These are phyloP conservation scores for Venustampulla echinocandica DNA, from an alignment of 495 filamentous ascomycete genomes.

Conservation along the genomic window DNA sequence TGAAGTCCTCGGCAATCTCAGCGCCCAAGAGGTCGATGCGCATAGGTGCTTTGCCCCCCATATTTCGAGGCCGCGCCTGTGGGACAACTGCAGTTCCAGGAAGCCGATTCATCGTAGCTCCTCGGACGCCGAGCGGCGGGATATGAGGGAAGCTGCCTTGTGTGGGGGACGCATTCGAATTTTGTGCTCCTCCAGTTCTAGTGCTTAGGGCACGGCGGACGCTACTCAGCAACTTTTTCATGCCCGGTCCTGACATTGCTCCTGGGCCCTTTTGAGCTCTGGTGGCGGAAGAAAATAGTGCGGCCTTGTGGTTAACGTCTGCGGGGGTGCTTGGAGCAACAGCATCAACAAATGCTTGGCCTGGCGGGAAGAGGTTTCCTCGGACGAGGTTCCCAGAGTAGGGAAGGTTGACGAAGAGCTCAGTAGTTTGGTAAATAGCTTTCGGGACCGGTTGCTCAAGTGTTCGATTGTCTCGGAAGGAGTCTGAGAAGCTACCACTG, in stretches of 20 bases:
- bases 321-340: slow-evolving; percentile 53
- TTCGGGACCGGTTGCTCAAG: slow-evolving; percentile 42
- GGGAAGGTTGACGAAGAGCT: slow-evolving; percentile 53
- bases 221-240: slow-evolving; percentile 79
- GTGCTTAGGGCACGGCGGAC: slow-evolving; percentile 82
- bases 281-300: slow-evolving; percentile 37
- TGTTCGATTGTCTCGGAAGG: slow-evolving; percentile 64
- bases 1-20: slow-evolving; percentile 64
- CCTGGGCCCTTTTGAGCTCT: slow-evolving; percentile 28
- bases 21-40: slow-evolving; percentile 75
- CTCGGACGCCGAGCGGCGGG: slow-evolving; percentile 39
- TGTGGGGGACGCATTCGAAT: slow-evolving; percentile 27
- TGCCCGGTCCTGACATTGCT: slow-evolving; percentile 51
- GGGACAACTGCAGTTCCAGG: slow-evolving; percentile 47
- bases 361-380: slow-evolving; percentile 68
- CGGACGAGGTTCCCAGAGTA: slow-evolving; percentile 79
- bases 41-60: slow-evolving; percentile 36
- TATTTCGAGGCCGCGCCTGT: slow-evolving; percentile 34
- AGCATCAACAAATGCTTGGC: slow-evolving; percentile 65
- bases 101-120: slow-evolving; percentile 39
- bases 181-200: slow-evolving; percentile 34
- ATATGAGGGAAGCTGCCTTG: slow-evolving; percentile 38
- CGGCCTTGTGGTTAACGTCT: slow-evolving; percentile 33
- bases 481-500: slow-evolving; percentile 65
- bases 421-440: slow-evolving; percentile 39